Evolutionary conservation across 2,329 filamentous ascomycete genomes (phyloP).

Genomic region (Monosporascus sp.): DNA sequence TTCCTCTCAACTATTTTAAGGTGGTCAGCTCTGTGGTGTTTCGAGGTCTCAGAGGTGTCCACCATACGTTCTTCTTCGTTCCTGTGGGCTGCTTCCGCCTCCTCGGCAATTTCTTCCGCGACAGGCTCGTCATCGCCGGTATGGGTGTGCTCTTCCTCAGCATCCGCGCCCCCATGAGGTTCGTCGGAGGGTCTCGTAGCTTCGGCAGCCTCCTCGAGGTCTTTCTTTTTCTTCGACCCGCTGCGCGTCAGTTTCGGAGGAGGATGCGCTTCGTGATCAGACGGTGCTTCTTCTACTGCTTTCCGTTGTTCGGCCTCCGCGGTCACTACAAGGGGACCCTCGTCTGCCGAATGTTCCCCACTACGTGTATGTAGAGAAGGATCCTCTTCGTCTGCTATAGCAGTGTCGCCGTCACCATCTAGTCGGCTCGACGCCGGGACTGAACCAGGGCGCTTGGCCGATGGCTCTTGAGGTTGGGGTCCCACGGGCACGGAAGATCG

Average conservation of each 20-base stretch:
- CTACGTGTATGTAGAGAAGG: conserved; percentile 23
- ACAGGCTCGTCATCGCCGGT: conserved; percentile 50
- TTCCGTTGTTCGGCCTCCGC: conserved; percentile 18
- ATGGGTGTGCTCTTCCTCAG: conserved; percentile 37
- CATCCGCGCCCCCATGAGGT: conserved; percentile 26
- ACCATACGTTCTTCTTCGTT: conserved; percentile 62
- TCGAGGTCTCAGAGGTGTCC: conserved; percentile 1
- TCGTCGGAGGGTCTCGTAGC: conserved; percentile 20
- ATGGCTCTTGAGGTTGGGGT: conserved; percentile 15
- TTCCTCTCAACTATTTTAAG: conserved; percentile 64
- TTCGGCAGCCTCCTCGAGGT: conserved; percentile 14
- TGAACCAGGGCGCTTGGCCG: conserved; percentile 21
- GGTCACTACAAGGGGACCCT: conserved; percentile 15
- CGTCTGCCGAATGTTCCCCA: conserved; percentile 28
- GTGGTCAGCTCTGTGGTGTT: conserved; percentile 21
- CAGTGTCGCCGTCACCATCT: conserved; percentile 26
- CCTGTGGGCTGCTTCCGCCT: conserved; percentile 51
- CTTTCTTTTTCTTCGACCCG: conserved; percentile 30
- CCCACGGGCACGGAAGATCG: conserved; percentile 22
- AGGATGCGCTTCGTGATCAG: conserved; percentile 14
- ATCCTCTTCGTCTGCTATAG: conserved; percentile 30
- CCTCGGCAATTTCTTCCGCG: conserved; percentile 54
- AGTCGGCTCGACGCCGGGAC: conserved; percentile 18
- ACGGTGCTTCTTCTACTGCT: conserved; percentile 14
- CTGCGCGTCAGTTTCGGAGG: conserved; percentile 28